A percentile compares a stretch with the other conserved stretches of the same genome.
Evolutionary conservation across 108 stramenopile species (phyloP).

Genomic region (Conticribra guillardii): DNA sequence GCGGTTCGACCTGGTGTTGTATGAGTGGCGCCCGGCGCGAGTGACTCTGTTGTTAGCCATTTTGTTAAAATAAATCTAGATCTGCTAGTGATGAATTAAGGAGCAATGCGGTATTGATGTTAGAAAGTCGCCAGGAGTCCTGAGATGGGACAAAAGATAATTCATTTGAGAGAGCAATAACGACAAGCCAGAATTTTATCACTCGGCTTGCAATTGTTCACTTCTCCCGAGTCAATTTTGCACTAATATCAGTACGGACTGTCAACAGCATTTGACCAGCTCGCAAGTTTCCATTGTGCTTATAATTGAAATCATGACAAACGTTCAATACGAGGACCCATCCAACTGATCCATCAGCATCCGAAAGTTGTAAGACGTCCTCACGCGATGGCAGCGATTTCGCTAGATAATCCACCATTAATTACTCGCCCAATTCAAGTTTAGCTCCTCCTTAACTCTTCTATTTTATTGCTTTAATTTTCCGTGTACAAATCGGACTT

Average conservation of each 20-base stretch:
- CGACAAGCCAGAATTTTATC: too few species aligned
- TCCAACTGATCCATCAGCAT: too few species aligned
- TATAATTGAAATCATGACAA: not conserved
- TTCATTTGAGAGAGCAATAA: too few species aligned
- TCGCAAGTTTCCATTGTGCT: constrained; percentile 35
- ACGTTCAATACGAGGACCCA: not conserved
- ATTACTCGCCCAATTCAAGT: too few species aligned
- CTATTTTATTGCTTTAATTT: too few species aligned
- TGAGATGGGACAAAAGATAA: too few species aligned
- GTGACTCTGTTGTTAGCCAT: constrained; percentile 95
- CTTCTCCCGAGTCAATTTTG: constrained; percentile 30
- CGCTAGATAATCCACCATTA: too few species aligned
- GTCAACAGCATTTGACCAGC: constrained; percentile 21
- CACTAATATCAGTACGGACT: constrained; percentile 46
- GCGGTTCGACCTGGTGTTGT: constrained; percentile 91
- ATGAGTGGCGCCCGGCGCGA: constrained; percentile 93
- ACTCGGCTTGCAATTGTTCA: constrained; percentile 35
- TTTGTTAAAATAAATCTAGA: constrained; percentile 25
- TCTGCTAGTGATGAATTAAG: constrained; percentile 12
- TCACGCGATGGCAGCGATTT: too few species aligned
- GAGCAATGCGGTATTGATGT: constrained; percentile 14
- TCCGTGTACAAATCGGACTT: too few species aligned
- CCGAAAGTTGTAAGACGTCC: too few species aligned
- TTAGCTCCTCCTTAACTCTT: too few species aligned
- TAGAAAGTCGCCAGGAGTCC: too few species aligned